phyloP scores from a whole-genome alignment of 176 grass and related monocot genomes.

The Raddia distichophylla region DNA sequence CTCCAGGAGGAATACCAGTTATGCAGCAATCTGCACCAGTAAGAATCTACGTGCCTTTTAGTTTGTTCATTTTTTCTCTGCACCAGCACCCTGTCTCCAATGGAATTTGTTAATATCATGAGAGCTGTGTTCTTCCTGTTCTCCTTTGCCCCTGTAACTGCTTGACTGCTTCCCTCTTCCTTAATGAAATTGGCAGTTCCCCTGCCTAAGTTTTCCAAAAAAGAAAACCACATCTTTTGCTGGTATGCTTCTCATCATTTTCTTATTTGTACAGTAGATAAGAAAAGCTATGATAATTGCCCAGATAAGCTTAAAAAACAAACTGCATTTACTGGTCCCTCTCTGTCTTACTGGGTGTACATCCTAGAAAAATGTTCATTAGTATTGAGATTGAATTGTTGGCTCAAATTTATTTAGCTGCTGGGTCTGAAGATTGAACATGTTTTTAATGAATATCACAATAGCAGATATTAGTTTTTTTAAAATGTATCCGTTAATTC shows the following conservation, averaged over 20 bases:
- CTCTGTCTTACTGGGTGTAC: not conserved
- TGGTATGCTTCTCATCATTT: conserved; percentile 22
- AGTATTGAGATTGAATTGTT: not conserved
- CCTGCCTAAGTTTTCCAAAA: too few relatives aligned
- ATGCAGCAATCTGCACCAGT: conserved; percentile 68
- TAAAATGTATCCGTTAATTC: not conserved
- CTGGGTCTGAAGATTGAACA: too few relatives aligned
- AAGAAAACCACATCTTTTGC: not conserved
- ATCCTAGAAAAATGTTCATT: not conserved
- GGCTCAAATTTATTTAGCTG: too few relatives aligned
- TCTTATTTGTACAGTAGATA: conserved; percentile 19
- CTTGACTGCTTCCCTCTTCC: too few relatives aligned
- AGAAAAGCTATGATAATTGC: conserved; percentile 20
- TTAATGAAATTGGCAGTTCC: too few relatives aligned
- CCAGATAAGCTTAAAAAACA: not conserved
- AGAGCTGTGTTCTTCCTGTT: too few relatives aligned
- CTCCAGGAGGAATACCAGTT: conserved; percentile 77
- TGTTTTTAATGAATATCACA: not conserved
- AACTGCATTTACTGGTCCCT: not conserved
- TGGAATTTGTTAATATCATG: too few relatives aligned
- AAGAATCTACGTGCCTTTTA: conserved; percentile 10
- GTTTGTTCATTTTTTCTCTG: conserved; percentile 6
- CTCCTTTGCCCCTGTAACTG: too few relatives aligned
- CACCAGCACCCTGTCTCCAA: too few relatives aligned
- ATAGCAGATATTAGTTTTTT: not conserved